Evolutionary conservation across 2,329 filamentous ascomycete species (phyloP).

Genomic region (Colletotrichum spaethianum): DNA sequence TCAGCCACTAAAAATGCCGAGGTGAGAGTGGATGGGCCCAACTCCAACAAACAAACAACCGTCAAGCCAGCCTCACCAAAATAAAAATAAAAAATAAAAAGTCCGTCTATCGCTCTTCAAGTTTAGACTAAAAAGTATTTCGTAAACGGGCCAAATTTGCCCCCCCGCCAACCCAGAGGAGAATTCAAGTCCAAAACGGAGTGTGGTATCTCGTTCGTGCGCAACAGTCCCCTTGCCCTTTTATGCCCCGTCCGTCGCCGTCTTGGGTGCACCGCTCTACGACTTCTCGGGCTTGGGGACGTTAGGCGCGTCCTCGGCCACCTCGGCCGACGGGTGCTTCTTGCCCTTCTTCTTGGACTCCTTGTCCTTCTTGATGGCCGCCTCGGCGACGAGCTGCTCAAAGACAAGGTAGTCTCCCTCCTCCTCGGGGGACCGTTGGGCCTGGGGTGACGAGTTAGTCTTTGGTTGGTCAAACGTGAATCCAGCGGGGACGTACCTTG

Average conservation of each 20-base stretch:
- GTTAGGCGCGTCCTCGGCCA: slow-evolving; percentile 48
- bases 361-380: slow-evolving; percentile 94
- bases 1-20: background rate
- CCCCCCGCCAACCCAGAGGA: background rate
- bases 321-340: slow-evolving; percentile 58
- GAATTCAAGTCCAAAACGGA: slow-evolving; percentile 8
- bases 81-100: background rate
- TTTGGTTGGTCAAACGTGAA: slow-evolving; percentile 16
- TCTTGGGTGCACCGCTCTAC: background rate
- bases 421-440: slow-evolving; percentile 90
- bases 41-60: slow-evolving; percentile 7
- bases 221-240: background rate
- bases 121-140: background rate
- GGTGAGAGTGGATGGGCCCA: slow-evolving; percentile 1
- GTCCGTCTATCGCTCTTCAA: slow-evolving; percentile 20
- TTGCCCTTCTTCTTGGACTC: slow-evolving; percentile 79
- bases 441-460: slow-evolving; percentile 64
- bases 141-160: slow-evolving; percentile 1
- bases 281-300: slow-evolving; percentile 43
- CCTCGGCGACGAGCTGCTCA: slow-evolving; percentile 97
- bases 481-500: slow-evolving; percentile 71
- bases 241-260: background rate
- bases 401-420: slow-evolving; percentile 99
- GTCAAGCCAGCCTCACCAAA: slow-evolving; percentile 11
- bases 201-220: slow-evolving; percentile 23